Percentiles rank a stretch among this genome's conserved stretches.
Conservation (phyloP, 305 asterid genomes). For the Fraxinus paxiana region DNA sequence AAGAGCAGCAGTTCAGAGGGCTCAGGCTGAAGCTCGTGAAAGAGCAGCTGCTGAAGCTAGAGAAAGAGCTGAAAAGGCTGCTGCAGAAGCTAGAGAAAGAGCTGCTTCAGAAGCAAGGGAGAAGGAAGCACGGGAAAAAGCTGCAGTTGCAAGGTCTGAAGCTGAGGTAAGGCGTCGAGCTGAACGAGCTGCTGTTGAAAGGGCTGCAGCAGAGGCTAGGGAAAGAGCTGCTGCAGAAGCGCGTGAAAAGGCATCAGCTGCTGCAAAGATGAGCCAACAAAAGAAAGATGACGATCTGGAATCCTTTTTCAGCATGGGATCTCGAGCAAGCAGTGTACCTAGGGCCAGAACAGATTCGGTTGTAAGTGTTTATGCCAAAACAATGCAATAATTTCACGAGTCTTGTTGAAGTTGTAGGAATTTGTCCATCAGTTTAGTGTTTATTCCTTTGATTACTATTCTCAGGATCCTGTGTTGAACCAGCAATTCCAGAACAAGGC, state of each 20-base stretch:
- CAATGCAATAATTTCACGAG: neutral
- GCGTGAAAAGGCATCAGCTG: constrained; percentile 61
- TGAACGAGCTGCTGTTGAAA: constrained; percentile 79
- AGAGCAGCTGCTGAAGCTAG: constrained; percentile 93
- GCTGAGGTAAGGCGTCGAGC: constrained; percentile 76
- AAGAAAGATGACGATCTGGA: constrained; percentile 79
- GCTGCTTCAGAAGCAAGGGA: constrained; percentile 57
- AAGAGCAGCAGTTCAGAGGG: constrained; percentile 93
- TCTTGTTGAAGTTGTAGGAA: neutral
- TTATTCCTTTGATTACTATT: constrained; percentile 21
- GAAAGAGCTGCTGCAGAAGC: constrained; percentile 34
- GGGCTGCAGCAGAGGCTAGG: constrained; percentile 91
- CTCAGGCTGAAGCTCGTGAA: constrained; percentile 97
- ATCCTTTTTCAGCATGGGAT: constrained; percentile 73
- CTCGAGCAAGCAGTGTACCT: constrained; percentile 91
- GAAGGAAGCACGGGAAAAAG: constrained; percentile 53
- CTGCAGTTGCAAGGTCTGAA: constrained; percentile 53
- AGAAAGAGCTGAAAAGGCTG: constrained; percentile 80
- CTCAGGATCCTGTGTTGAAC: constrained; percentile 69
- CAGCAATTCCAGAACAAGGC: constrained; percentile 57
- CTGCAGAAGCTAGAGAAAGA: constrained; percentile 81
- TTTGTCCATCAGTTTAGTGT: neutral
- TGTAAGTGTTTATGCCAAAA: constrained; percentile 49
- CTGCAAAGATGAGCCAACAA: constrained; percentile 74
- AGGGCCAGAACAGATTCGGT: constrained; percentile 62